A percentile compares a stretch with the other conserved stretches of the same genome.
phyloP scores from a whole-genome alignment of 257 asterid genomes.

The Solanum etuberosum region DNA sequence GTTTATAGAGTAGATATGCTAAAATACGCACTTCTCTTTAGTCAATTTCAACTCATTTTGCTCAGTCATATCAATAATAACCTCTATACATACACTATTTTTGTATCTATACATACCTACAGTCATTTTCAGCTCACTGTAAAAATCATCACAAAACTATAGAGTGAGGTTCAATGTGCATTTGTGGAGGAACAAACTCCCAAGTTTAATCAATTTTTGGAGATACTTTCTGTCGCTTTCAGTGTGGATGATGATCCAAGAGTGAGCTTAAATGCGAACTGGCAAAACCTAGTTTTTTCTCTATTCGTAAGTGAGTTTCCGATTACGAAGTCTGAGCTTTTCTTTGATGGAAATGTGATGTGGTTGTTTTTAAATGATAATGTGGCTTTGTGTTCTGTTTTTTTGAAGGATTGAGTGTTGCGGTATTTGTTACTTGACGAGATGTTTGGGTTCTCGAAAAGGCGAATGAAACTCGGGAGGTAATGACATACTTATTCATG shows the following conservation, averaged over 20 bases:
- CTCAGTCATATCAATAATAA: not conserved
- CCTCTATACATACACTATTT: not conserved
- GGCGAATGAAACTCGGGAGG: slow-evolving; percentile 88
- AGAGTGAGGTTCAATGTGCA: not conserved
- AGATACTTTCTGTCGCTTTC: not conserved
- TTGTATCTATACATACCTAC: not conserved
- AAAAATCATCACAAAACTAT: not conserved
- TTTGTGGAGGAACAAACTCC: not conserved
- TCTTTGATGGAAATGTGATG: not conserved
- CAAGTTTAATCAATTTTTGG: not conserved
- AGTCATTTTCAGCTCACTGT: not conserved
- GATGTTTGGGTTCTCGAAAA: slow-evolving; percentile 85
- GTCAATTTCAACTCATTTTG: not conserved
- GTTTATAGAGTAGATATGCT: not conserved
- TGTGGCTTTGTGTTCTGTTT: not conserved
- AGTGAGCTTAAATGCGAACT: not conserved
- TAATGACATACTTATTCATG: slow-evolving; percentile 1
- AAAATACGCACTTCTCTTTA: not conserved
- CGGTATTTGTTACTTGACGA: slow-evolving; percentile 6
- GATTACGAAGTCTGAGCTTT: not conserved
- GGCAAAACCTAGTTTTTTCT: not conserved
- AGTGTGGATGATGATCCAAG: not conserved
- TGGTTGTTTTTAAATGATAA: not conserved
- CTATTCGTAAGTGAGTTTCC: not conserved
- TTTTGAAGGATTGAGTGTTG: slow-evolving; percentile 13